Evolutionary conservation across 2,329 filamentous ascomycete species (phyloP), one percentile per base, ranked within the genome.

Genomic region (Sporothrix luriei): DNA sequence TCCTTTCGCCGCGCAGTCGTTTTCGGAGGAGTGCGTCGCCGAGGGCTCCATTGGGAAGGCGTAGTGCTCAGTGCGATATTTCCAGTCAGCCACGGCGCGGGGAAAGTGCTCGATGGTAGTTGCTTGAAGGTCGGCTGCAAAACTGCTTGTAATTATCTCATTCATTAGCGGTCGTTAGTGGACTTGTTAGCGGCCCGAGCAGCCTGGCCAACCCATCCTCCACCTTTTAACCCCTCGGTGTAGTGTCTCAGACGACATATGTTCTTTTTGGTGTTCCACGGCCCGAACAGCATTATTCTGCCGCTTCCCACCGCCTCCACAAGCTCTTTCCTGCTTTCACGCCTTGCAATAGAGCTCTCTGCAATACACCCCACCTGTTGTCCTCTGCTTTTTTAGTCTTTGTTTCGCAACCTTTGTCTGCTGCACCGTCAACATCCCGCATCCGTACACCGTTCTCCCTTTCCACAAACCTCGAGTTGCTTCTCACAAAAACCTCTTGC

Each of bases 351-450:
- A 10, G 19, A 65, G 62, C 62, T 65, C 40, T 64, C 40, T 48
- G 29, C 46, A 40, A 52, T 52, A 46, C 62, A 65, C 62, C 62
- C 62, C 62, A 65, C 62, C 62, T 65, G 38, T 65, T 52, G 14
- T 1, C 61, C 61, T 65, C 16, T 26, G 48, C 40, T n/a, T 51
- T 49, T 65, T 19, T 21, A 9, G 26, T 14, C 46, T 51, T 49
- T 65, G 61, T 64, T 64, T 49, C 21, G 16, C 14, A 64, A 16
- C 59, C 59, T 64, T 64, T 64, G 59, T 48, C 33, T 64, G 40
- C 40, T 48, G 40, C 21, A 64, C 40, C 61, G 29, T 64, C 61
- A 11, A 33, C 61, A 33, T 64, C 61, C 33, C 61, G 61, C 61
- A 48, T 64, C 29, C 61, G 61, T 21, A 49, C 24, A 19, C 57